These are phyloP conservation scores for Myriangium duriaei DNA, from an alignment of 2,329 filamentous ascomycete genomes.

Conservation along the genomic window DNA sequence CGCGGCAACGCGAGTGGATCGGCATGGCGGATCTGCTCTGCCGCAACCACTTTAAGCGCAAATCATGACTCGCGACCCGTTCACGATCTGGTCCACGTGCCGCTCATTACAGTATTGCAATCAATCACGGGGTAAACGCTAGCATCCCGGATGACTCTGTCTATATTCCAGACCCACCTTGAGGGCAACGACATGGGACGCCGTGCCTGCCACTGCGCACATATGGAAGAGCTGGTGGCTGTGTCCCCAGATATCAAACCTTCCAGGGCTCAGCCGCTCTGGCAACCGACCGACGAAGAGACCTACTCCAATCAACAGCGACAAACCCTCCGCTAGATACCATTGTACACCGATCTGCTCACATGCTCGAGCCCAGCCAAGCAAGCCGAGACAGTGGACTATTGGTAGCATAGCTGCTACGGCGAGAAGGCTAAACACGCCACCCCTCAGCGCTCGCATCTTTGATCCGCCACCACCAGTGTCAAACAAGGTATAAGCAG, in stretches of 20 bases:
- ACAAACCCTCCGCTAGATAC: conserved; percentile 16
- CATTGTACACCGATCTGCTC: conserved; percentile 15
- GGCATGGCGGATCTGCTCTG: too few species aligned
- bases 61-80: too few species aligned
- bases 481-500: conserved; percentile 17
- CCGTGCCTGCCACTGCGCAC: conserved; percentile 10
- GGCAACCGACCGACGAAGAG: conserved; percentile 14
- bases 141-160: too few species aligned
- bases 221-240: conserved; percentile 13
- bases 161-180: conserved; percentile 6
- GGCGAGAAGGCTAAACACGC: conserved; percentile 17
- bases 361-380: conserved; percentile 17
- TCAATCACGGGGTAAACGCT: too few species aligned
- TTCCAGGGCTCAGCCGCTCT: conserved; percentile 13
- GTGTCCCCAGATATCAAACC: conserved; percentile 14
- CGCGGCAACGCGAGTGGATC: too few species aligned
- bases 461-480: conserved; percentile 19
- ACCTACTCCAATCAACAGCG: conserved; percentile 13
- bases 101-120: too few species aligned
- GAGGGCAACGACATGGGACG: conserved; percentile 11
- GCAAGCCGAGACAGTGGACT: conserved; percentile 15
- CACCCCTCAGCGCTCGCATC: conserved; percentile 17
- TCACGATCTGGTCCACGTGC: too few species aligned
- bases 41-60: too few species aligned
- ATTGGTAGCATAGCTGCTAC: conserved; percentile 21